phyloP scores from a whole-genome alignment of 1,284 basidiomycete species.

The Lignosus rhinocerotis region DNA sequence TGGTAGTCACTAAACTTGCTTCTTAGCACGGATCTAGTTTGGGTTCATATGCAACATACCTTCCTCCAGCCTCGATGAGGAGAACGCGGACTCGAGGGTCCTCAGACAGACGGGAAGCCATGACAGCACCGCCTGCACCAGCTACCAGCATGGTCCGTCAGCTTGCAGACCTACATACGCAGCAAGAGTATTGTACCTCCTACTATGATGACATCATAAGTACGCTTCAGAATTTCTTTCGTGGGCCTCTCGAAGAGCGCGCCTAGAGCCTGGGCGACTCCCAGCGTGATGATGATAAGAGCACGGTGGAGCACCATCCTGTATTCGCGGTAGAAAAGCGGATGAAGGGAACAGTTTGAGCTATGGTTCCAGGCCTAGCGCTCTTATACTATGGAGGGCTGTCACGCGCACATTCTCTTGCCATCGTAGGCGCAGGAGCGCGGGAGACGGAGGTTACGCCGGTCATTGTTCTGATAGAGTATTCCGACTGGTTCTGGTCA shows the following conservation, averaged over 20 bases:
- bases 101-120: slow-evolving; percentile 32
- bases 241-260: slow-evolving; percentile 1
- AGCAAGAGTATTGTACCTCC: slow-evolving; percentile 5
- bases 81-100: slow-evolving; percentile 20
- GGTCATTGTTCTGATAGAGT: neutral
- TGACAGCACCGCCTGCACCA: slow-evolving; percentile 25
- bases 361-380: too few species aligned
- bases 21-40: too few species aligned
- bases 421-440: too few species aligned
- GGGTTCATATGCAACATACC: neutral
- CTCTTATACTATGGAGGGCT: too few species aligned
- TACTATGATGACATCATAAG: slow-evolving; percentile 17
- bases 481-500: too few species aligned
- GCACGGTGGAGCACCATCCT: neutral
- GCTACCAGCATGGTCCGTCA: slow-evolving; percentile 1
- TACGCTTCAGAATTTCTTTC: neutral
- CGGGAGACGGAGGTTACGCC: too few species aligned
- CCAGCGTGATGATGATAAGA: neutral
- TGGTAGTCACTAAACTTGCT: slow-evolving; percentile 2
- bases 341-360: too few species aligned
- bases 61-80: slow-evolving; percentile 30
- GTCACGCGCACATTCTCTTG: too few species aligned
- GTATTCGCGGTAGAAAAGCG: too few species aligned
- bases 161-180: neutral
- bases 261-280: neutral